Evolutionary conservation across 2,329 filamentous ascomycete genomes (phyloP), one percentile per base, ranked within the genome.

Genomic region (Blumeria graminis): DNA sequence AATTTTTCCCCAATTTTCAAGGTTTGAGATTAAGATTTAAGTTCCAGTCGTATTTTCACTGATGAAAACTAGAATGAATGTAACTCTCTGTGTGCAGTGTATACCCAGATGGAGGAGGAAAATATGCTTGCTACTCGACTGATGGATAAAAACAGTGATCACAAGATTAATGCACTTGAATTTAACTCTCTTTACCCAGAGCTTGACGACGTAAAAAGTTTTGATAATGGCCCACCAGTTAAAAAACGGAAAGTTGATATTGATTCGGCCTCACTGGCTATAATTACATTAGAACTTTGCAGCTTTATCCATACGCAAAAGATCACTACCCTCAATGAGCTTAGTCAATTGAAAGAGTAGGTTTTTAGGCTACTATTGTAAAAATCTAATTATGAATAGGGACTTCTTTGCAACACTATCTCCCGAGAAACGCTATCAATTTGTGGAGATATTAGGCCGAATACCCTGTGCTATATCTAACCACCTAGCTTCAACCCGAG

Each of bases 381-480:
- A 38, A 51, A 16, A 18, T 14, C 53, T 60, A 45, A 55, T 16
- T 55, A 54, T 57, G 59, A 51, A 58, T 63, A 70, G 71, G 57
- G 57, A 63, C 58, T 64, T 64, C 22, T 80, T 80, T 62, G 62
- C 70, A 11, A 63, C 66, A 13, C 66, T 78, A 4, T 61, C 70
- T 14, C 74, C 79, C 58, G 58, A 68, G 7, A 68, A 73, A 28
- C 74, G 77, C 63, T 77, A 74, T 61, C 70, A 71, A 36, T 67
- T 73, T 8, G 68, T 84, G 43, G 69, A 77, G 39, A 65, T 74
- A 10, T 64, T 87, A 13, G 76, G 79, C 3, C 72, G 72, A 53
- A 65, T 79, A 52, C 70, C 76, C 16, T 85, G 81, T 64, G 74
- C 74, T 14, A 69, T 71, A 13, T 73, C 76, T 57, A 69, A 70